These are phyloP conservation scores for Phytophthora tentaculata DNA, from an alignment of 352 stramenopile species.

Conservation along the genomic window DNA sequence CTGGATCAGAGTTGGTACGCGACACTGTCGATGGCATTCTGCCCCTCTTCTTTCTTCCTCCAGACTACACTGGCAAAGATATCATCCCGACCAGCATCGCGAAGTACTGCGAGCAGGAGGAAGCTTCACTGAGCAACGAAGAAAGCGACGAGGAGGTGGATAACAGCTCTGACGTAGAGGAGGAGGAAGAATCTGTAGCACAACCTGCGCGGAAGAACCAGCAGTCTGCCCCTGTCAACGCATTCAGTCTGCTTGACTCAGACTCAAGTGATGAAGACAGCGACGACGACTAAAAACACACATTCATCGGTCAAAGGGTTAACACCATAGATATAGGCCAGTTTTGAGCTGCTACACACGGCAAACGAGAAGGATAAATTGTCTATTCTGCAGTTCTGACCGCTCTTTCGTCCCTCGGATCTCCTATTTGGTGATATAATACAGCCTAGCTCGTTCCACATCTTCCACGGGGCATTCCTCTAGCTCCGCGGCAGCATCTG, in stretches of 20 bases:
- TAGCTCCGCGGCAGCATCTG: constrained; percentile 27
- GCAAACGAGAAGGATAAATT: neutral
- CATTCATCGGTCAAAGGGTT: no score
- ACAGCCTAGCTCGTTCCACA: constrained; percentile 58
- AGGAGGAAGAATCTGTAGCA: constrained; percentile 28
- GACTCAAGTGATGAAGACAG: constrained; percentile 87
- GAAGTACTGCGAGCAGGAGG: constrained; percentile 39
- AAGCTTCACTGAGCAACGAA: constrained; percentile 18
- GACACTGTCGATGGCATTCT: constrained; percentile 86
- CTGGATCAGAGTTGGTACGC: constrained; percentile 79
- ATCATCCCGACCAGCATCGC: constrained; percentile 46
- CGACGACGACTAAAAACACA: constrained; percentile 35
- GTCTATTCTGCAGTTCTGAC: constrained; percentile 23
- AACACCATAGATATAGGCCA: neutral
- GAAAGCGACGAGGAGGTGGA: constrained; percentile 25
- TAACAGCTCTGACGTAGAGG: constrained; percentile 25
- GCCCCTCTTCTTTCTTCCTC: constrained; percentile 81
- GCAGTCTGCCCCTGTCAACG: constrained; percentile 65
- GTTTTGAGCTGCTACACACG: constrained; percentile 13
- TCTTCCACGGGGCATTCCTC: constrained; percentile 69
- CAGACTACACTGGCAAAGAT: constrained; percentile 71
- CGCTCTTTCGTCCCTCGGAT: neutral
- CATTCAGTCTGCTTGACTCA: constrained; percentile 83
- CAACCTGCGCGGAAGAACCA: constrained; percentile 13
- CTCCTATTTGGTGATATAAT: constrained; percentile 54